Base-by-base conservation (phyloP, 768 basidiomycete genomes). In the Termitomyces sp. region DNA sequence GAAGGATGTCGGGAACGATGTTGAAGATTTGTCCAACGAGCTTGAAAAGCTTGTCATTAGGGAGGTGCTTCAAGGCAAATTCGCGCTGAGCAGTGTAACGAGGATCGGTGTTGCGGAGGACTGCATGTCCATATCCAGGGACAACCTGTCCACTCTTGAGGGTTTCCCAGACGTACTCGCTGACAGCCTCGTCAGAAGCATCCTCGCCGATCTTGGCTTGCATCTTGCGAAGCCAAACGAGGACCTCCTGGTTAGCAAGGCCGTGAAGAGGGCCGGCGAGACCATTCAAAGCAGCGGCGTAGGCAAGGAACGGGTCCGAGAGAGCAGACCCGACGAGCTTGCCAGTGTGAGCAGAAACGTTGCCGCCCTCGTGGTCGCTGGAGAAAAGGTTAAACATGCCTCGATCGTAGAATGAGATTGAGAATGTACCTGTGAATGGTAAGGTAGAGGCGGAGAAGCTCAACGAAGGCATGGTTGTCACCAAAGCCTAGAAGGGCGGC, bases 201-300 rank as follows among this genome's bases (percentile, higher is more conserved):
- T 86, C 79, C 68, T 90, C 85, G 53, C 96, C 96, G 58, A 98
- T 85, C 74, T 88, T 81, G 52, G 78, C 65, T 71, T 94, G 90
- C 93, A 98, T 96, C 78, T 90, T 92, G 70, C 84, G 85, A 56
- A 97, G 77, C 94, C 95, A 98, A 66, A 92, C 69, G 51, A 98
- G 81, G 35, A 98, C 96, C 71, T 98, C 96, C 75, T 98, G 96
- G 80, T 98, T 96, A 40, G 93, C 92, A 37, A 95, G 85, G 66
- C 95, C 96, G 74, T 98, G 96, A 10, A 98, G 85, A 40, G 96
- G 96, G 30, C 96, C 96, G 45, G 96, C 96, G 42, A 98, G 86
- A 75, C 96, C 96, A 64, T 96, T 96, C 58, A 98, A 77, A 32
- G 94, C 89, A 46, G 96, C 96, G 56, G 81, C 84, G 69, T 92